Percentiles rank a stretch among this genome's conserved stretches.
These are phyloP conservation scores for Limonium bicolor DNA, from an alignment of 148 eudicot species.

Conservation along the genomic window DNA sequence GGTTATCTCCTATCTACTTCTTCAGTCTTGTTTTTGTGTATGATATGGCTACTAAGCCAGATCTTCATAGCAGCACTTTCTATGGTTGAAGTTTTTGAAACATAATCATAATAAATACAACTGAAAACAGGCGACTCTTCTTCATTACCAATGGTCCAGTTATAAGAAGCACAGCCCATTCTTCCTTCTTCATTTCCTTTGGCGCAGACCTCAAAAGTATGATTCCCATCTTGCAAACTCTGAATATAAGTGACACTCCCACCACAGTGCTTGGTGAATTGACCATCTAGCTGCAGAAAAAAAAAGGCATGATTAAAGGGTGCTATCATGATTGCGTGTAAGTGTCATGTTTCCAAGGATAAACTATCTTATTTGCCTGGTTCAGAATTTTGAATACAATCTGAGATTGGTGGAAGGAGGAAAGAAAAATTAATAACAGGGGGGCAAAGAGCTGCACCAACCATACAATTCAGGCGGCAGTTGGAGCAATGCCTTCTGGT, in stretches of 20 bases:
- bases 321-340: neutral
- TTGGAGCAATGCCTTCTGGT: slow-evolving; percentile 21
- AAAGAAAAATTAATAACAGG: neutral
- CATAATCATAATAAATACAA: neutral
- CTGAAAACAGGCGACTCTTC: neutral
- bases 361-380: neutral
- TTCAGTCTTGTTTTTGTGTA: neutral
- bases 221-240: slow-evolving; percentile 56
- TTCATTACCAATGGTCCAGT: slow-evolving; percentile 72
- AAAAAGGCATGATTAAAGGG: neutral
- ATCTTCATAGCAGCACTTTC: no score
- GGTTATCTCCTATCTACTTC: no score
- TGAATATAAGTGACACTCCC: slow-evolving; percentile 26
- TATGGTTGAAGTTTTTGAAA: neutral
- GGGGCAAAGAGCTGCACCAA: slow-evolving; percentile 7
- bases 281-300: slow-evolving; percentile 58
- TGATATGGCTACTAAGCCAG: no score
- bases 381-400: neutral
- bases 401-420: neutral
- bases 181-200: slow-evolving; percentile 29
- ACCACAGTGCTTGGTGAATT: slow-evolving; percentile 35
- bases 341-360: no score
- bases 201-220: slow-evolving; percentile 66
- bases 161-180: slow-evolving; percentile 54
- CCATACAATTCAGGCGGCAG: slow-evolving; percentile 70